Evolutionary conservation across 2,329 filamentous ascomycete genomes (phyloP), one percentile per base, ranked within the genome.

Genomic region (Magnaporthiopsis poae): DNA sequence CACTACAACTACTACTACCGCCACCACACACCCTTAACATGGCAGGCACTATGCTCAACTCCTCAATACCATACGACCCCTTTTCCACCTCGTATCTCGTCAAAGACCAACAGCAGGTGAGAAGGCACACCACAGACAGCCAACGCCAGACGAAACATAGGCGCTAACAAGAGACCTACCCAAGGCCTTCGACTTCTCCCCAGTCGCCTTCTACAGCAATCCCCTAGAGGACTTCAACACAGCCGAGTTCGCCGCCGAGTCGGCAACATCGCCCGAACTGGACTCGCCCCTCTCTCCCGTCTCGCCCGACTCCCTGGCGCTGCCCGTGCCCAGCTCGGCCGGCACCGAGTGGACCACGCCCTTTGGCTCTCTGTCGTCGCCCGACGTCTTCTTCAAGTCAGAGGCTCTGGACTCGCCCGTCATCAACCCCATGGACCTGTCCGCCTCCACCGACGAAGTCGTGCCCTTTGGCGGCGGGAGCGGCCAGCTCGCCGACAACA

Each of bases 341-440:
- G 60, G 31, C n/a, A 65, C 61, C n/a, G 64, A 65, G 25, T 65
- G 64, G 64, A n/a, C 36, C 35, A 29, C 64, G 25, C 11, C 61
- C 27, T 65, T 61, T 29, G 59, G 36, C 59, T 46, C 56, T 29
- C 56, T 65, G 8, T 46, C 56, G 35, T 75, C 72, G 8, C 71
- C 74, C 1, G 73, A 75, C 64, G 68, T 68, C 66, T 73, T 74
- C 66, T 71, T 76, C 70, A 77, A 75, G 70, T 66, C 71, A 15
- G 74, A 76, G 65, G 71, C 74, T 46, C 71, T 72, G 27, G 74
- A 72, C 69, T 73, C 71, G 66, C 71, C 73, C 11, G 66, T 72
- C 56, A 63, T 73, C 66, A 74, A 77, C 70, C 76, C 76, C 31
- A 70, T 75, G 69, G 74, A 76, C 35, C 73, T 77, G 3, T 69